Base-by-base conservation (phyloP, 2,329 filamentous ascomycete genomes). In the Xylaria arbuscula region DNA sequence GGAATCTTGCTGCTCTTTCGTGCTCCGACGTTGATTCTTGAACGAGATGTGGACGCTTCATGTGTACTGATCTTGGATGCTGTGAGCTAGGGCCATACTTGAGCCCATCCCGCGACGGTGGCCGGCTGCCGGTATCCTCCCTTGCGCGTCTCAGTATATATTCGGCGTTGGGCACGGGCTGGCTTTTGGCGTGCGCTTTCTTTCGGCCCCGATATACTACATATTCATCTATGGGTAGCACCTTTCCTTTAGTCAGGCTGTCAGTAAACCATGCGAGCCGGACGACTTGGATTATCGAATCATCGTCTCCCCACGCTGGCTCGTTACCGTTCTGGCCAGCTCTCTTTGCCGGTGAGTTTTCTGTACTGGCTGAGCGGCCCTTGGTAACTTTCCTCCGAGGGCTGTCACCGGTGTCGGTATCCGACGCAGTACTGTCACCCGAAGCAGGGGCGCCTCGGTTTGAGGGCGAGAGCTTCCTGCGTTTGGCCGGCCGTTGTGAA, bases 1-100 rank as follows among this genome's bases (percentile, higher is more conserved):
- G 93, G 0, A 93, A 77, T 68, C 79, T 66, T 34, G 81, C 75
- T 0, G 81, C 79, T 19, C 86, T 83, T 32, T 97, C 92, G 66
- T 94, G 87, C 67, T 97, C 93, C 2, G 91, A 92, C 0, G 94
- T 97, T 0, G 91, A 92, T 75, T 92, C 85, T 45, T 89, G 89
- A 10, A 89, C 76, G 6, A 97, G 80, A 40, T 62, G 67, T 57
- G 74, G 76, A 62, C 62, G 76, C 62, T 76, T 76, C 62, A 81
- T 80, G 56, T 83, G 83, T 66, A 77, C 9, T 34, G 72, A 68
- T 47, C 71, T 70, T 17, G 67, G 48, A 70, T 74, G 75, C 59
- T 71, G 70, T 15, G 19, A 34, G 11, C n/a, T 32, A 13, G 71
- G 36, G 1, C 58, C 40, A 50, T 68, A 36, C 10, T 58, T 48